These are phyloP conservation scores for Fusarium dlaminii DNA, from an alignment of 2,329 filamentous ascomycete species.

Conservation along the genomic window DNA sequence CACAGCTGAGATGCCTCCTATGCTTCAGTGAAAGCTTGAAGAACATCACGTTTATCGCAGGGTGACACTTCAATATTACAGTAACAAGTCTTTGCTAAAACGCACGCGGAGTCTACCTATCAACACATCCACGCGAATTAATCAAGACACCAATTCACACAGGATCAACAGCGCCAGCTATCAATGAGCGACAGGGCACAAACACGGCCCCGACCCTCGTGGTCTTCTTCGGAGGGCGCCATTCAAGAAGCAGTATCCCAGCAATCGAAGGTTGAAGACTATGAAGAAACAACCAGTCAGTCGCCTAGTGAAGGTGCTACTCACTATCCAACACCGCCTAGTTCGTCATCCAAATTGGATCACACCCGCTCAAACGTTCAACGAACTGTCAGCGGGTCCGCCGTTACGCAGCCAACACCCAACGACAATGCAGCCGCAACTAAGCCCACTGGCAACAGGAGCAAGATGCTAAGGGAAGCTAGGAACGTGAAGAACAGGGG, in stretches of 20 bases:
- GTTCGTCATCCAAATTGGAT: constrained; percentile 23
- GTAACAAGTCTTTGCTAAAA: neutral
- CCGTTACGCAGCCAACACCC: constrained; percentile 32
- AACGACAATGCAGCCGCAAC: constrained; percentile 4
- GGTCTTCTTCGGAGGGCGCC: constrained; percentile 14
- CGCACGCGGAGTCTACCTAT: neutral
- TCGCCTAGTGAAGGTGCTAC: constrained; percentile 1
- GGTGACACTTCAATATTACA: neutral
- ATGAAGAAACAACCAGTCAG: constrained; percentile 7
- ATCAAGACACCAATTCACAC: neutral
- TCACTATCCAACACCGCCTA: constrained; percentile 25
- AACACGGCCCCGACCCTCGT: neutral
- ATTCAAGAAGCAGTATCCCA: neutral
- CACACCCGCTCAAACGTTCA: constrained; percentile 7
- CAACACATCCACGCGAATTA: neutral
- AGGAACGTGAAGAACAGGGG: constrained; percentile 19
- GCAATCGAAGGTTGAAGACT: constrained; percentile 11
- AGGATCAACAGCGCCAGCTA: neutral
- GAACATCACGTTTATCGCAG: neutral
- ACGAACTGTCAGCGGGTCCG: constrained; percentile 21
- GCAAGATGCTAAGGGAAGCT: constrained; percentile 7
- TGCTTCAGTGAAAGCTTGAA: neutral
- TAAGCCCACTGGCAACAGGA: constrained; percentile 7
- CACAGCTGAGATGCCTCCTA: neutral
- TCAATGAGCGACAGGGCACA: constrained; percentile 13